A percentile compares a stretch with the other conserved stretches of the same genome.
Evolutionary conservation across 495 filamentous ascomycete genomes (phyloP).

Genomic region (Podospora comata): DNA sequence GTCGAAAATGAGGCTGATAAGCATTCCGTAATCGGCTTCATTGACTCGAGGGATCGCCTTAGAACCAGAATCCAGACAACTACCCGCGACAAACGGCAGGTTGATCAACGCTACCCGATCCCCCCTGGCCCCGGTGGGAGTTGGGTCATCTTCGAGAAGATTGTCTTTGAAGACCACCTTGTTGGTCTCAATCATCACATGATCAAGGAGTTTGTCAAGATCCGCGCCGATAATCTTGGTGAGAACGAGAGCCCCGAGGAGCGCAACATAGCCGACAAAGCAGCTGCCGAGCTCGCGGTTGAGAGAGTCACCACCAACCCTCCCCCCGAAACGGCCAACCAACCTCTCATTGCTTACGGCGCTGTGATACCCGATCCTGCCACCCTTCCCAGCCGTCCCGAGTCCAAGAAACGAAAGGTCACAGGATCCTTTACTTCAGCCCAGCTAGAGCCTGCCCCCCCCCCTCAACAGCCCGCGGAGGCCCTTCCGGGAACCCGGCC

Average conservation of each 20-base stretch:
- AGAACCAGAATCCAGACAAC: constrained; percentile 48
- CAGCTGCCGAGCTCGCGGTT: constrained; percentile 41
- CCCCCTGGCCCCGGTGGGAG: constrained; percentile 53
- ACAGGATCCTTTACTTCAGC: constrained; percentile 15
- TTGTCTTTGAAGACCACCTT: constrained; percentile 50
- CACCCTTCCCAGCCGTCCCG: constrained; percentile 28
- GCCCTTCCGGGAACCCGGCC: constrained; percentile 38
- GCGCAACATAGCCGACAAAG: constrained; percentile 18
- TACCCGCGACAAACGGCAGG: constrained; percentile 39
- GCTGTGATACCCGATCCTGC: constrained; percentile 40
- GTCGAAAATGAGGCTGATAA: constrained; percentile 41
- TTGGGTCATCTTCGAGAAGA: constrained; percentile 54
- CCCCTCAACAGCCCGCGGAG: background rate
- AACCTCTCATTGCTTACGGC: constrained; percentile 44
- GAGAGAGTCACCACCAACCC: constrained; percentile 34
- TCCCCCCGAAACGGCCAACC: constrained; percentile 33
- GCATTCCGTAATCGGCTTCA: constrained; percentile 53
- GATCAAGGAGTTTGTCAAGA: constrained; percentile 55
- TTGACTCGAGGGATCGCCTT: constrained; percentile 52
- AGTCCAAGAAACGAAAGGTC: constrained; percentile 41
- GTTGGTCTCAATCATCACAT: constrained; percentile 45
- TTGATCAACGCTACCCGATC: constrained; percentile 37
- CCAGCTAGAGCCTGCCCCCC: constrained; percentile 1
- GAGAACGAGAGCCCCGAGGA: constrained; percentile 33
- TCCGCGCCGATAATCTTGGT: constrained; percentile 37